These are phyloP conservation scores for Colletotrichum kahawae DNA, from an alignment of 2,329 filamentous ascomycete genomes.

Conservation along the genomic window DNA sequence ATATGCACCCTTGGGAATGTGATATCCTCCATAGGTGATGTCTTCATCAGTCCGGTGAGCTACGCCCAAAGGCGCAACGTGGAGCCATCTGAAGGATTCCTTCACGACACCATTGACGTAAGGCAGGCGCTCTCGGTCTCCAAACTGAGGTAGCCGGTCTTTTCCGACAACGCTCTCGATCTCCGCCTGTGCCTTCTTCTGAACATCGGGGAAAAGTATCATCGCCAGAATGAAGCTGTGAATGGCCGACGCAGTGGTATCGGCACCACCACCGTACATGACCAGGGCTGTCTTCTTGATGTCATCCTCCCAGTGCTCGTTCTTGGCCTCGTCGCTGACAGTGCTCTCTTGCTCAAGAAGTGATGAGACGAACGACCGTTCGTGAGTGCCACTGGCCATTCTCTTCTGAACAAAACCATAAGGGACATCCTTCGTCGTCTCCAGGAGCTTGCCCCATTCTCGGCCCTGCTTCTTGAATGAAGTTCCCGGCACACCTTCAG, in stretches of 20 bases:
- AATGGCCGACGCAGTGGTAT: neutral
- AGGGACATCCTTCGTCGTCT: neutral
- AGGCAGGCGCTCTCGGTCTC: neutral
- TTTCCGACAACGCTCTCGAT: neutral
- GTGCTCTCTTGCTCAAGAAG: neutral
- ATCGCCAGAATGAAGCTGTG: neutral
- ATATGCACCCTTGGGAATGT: neutral
- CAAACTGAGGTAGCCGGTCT: neutral
- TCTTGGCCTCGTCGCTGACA: neutral
- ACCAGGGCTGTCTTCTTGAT: neutral
- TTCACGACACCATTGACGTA: neutral
- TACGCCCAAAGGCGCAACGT: neutral
- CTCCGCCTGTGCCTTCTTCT: neutral
- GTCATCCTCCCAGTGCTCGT: neutral
- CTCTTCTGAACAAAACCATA: neutral
- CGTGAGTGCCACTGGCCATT: neutral
- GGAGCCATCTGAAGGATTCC: neutral
- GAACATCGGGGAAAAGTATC: neutral
- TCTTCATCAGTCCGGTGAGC: neutral
- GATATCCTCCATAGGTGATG: neutral
- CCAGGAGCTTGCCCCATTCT: neutral
- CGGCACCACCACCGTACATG: neutral
- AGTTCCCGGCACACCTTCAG: neutral
- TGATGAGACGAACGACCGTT: neutral
- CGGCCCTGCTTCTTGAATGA: conserved; percentile 6